Percentiles rank a stretch among this genome's conserved stretches.
Conservation (phyloP, 768 basidiomycete genomes). For the Hortiboletus campestris region DNA sequence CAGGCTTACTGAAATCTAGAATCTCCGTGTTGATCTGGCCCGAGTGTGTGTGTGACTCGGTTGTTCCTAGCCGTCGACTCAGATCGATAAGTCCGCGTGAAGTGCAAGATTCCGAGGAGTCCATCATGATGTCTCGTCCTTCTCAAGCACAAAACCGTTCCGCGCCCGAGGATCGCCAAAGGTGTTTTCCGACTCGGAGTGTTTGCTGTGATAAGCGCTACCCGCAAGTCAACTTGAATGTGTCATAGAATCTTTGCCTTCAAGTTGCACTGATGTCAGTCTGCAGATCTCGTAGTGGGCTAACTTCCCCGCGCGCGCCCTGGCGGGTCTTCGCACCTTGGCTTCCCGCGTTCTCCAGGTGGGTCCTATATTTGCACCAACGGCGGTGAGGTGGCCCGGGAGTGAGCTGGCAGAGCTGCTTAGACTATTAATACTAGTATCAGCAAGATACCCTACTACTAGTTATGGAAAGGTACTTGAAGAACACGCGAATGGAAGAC, state of each 20-base stretch:
- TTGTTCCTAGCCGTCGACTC: not conserved
- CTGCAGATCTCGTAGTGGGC: too few species aligned
- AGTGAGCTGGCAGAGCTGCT: not conserved
- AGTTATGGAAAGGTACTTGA: not conserved
- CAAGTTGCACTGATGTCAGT: too few species aligned
- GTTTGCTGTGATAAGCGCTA: not conserved
- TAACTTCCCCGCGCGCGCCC: too few species aligned
- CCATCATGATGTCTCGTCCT: too few species aligned
- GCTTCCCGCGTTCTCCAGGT: not conserved
- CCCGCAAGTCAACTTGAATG: not conserved
- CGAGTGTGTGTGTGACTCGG: not conserved
- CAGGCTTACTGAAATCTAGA: constrained; percentile 1
- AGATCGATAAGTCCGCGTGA: constrained; percentile 1
- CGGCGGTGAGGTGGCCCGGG: constrained; percentile 3
- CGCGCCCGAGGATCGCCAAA: not conserved
- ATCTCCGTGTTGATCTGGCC: not conserved
- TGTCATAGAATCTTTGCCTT: not conserved
- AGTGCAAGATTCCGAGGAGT: not conserved
- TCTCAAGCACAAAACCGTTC: not conserved
- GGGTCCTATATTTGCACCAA: not conserved
- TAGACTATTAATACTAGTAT: too few species aligned
- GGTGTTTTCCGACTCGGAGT: too few species aligned
- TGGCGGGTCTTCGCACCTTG: not conserved
- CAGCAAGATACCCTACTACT: not conserved
- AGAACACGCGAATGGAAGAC: not conserved